phyloP scores from a whole-genome alignment of 2,329 filamentous ascomycete genomes.

The Ophiostoma sp. region DNA sequence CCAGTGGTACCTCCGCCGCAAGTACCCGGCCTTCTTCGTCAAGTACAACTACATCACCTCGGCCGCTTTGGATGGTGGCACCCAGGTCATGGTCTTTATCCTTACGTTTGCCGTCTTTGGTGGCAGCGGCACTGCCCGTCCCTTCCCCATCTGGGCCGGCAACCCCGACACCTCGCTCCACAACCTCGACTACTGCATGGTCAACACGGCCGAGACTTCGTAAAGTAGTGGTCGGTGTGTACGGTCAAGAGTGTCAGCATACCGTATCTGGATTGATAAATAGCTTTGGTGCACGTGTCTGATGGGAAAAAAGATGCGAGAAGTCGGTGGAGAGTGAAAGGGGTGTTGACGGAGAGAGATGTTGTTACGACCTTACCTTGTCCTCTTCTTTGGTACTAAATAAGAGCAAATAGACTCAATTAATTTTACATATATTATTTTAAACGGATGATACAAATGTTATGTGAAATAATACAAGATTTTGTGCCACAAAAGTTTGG shows the following conservation, averaged over 20 bases:
- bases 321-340: not conserved
- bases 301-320: not conserved
- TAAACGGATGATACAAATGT: too few relatives aligned
- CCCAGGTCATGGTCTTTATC: slow-evolving; percentile 44
- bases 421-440: not conserved
- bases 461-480: too few relatives aligned
- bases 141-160: slow-evolving; percentile 36
- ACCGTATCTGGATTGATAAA: not conserved
- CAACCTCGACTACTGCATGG: slow-evolving; percentile 29
- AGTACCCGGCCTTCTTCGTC: slow-evolving; percentile 41
- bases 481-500: too few relatives aligned
- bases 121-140: slow-evolving; percentile 40
- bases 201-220: slow-evolving; percentile 22
- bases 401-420: not conserved
- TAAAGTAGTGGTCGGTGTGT: not conserved
- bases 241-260: not conserved
- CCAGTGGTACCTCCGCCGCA: slow-evolving; percentile 41
- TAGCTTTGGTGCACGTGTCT: not conserved
- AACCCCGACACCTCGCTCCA: slow-evolving; percentile 23
- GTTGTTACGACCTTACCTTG: not conserved
- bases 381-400: not conserved
- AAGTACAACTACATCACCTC: slow-evolving; percentile 45
- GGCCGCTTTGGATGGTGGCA: slow-evolving; percentile 44
- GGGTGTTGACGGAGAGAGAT: not conserved
- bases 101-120: slow-evolving; percentile 47